These are phyloP conservation scores for Arxiozyma heterogenica DNA, from an alignment of 1,139 yeast genomes.

Conservation along the genomic window DNA sequence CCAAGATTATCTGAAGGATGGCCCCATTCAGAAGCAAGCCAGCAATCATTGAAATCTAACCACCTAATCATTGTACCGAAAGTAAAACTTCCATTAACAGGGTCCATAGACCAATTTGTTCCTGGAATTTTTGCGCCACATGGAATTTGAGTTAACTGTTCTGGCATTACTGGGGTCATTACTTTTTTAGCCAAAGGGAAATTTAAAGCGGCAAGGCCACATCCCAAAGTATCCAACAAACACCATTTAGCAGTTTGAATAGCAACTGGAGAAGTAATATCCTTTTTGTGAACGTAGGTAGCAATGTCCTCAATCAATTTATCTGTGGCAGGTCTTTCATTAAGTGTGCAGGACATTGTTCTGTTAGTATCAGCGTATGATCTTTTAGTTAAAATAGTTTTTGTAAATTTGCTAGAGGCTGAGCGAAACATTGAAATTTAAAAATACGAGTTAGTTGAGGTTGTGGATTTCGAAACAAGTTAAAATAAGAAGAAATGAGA, in stretches of 20 bases:
- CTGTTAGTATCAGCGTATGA: neutral
- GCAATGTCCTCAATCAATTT: constrained; percentile 43
- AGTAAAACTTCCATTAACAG: constrained; percentile 48
- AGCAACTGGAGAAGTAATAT: constrained; percentile 40
- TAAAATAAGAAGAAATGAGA: neutral
- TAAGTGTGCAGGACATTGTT: constrained; percentile 3
- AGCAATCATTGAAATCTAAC: constrained; percentile 54
- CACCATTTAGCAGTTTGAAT: constrained; percentile 46
- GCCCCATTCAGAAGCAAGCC: constrained; percentile 62
- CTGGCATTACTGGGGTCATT: constrained; percentile 49
- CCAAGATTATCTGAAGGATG: constrained; percentile 55
- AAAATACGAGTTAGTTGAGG: neutral
- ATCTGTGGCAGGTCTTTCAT: constrained; percentile 40
- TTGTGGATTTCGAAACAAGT: neutral
- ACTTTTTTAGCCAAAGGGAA: constrained; percentile 41
- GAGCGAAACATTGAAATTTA: neutral
- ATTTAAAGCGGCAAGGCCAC: constrained; percentile 52
- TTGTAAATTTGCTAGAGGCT: neutral
- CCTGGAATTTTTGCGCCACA: constrained; percentile 48
- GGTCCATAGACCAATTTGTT: constrained; percentile 42
- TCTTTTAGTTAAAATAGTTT: neutral
- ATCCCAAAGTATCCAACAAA: constrained; percentile 47
- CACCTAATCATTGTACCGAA: constrained; percentile 50
- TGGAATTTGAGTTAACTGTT: constrained; percentile 38
- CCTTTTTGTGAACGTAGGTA: constrained; percentile 40